A percentile compares a stretch with the other conserved stretches of the same genome.
Conservation (phyloP, 192 early-diverging fungal genomes). For the Entomortierella beljakovae region DNA sequence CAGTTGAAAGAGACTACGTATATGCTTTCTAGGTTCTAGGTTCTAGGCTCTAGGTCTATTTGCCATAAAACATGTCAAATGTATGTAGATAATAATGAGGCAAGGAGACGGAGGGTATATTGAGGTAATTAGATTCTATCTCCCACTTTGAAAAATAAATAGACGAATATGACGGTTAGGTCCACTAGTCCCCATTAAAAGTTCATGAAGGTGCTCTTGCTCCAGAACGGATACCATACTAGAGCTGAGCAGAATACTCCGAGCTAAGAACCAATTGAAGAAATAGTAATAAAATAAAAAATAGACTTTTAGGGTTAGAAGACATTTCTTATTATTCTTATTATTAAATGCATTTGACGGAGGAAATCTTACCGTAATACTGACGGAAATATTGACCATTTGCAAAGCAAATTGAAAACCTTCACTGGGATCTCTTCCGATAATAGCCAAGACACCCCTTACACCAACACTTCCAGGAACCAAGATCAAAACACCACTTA, state of each 20-base stretch:
- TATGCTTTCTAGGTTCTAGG: too few species aligned
- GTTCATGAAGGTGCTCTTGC: constrained; percentile 55
- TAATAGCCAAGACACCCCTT: constrained; percentile 68
- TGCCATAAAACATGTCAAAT: too few species aligned
- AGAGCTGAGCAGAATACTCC: constrained; percentile 43
- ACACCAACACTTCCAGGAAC: constrained; percentile 86
- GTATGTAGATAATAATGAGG: too few species aligned
- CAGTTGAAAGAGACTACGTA: too few species aligned
- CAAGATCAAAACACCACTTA: constrained; percentile 84
- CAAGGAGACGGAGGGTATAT: too few species aligned
- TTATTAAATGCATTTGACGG: background rate
- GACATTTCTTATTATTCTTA: background rate
- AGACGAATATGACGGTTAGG: too few species aligned
- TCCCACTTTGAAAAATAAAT: too few species aligned
- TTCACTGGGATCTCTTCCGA: constrained; percentile 60
- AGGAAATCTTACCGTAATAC: constrained; percentile 65
- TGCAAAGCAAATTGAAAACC: constrained; percentile 65
- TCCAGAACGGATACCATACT: constrained; percentile 50
- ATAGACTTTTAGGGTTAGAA: background rate
- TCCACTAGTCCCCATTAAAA: constrained; percentile 15
- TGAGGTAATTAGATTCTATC: too few species aligned
- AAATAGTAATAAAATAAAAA: background rate
- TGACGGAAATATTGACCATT: constrained; percentile 70
- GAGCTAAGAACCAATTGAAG: constrained; percentile 5
- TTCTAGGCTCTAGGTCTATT: too few species aligned